phyloP scores from a whole-genome alignment of 2,329 filamentous ascomycete species.

The Colletotrichum sp. region DNA sequence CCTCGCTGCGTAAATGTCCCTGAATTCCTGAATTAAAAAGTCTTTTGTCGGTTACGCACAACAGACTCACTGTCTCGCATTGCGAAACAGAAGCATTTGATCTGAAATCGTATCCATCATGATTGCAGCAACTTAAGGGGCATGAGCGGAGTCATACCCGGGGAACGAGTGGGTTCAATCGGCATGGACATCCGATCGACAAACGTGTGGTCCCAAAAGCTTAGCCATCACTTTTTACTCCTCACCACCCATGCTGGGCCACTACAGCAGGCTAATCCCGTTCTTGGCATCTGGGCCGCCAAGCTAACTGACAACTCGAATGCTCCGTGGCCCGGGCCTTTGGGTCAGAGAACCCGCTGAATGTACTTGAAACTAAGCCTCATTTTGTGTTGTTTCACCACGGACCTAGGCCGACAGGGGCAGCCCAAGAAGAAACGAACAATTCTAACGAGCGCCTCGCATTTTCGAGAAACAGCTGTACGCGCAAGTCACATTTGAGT shows the following conservation, averaged over 20 bases:
- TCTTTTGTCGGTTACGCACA: rapidly evolving
- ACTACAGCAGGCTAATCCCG: background rate
- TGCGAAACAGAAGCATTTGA: background rate
- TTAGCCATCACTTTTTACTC: background rate
- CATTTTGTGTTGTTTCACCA: background rate
- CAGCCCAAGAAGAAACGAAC: background rate
- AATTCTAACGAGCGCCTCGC: no score
- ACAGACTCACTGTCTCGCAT: background rate
- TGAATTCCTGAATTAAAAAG: background rate
- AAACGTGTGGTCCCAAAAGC: background rate
- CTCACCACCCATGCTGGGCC: background rate
- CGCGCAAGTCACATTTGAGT: background rate
- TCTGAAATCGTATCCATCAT: background rate
- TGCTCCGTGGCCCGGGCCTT: background rate
- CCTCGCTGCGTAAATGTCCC: background rate
- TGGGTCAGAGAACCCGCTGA: background rate
- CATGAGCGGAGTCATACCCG: background rate
- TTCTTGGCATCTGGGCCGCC: background rate
- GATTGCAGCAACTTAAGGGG: background rate
- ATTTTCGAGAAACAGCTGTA: background rate
- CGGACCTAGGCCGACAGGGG: background rate
- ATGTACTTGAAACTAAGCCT: constrained; percentile 5
- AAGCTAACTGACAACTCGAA: background rate
- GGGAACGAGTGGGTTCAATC: background rate
- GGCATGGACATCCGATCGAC: background rate